A percentile compares a stretch with the other conserved stretches of the same genome.
Evolutionary conservation across 345 rosid genomes (phyloP).

Genomic region (Gossypium anomalum): DNA sequence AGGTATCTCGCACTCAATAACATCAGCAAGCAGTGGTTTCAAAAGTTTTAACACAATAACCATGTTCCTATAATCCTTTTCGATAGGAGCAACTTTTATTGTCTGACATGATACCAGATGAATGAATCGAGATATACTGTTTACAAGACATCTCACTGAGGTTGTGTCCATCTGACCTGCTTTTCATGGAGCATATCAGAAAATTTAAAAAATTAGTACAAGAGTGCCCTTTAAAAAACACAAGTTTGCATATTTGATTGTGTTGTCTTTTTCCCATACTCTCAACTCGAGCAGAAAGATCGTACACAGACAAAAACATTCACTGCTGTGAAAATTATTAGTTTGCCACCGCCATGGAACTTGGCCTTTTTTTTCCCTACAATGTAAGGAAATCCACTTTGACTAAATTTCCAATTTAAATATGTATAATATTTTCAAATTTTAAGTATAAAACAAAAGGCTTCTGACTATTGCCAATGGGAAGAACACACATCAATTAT

Average conservation of each 20-base stretch:
- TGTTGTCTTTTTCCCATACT: not conserved
- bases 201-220: not conserved
- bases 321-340: constrained; percentile 1
- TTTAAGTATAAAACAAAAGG: not conserved
- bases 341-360: not conserved
- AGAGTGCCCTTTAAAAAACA: not conserved
- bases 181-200: constrained; percentile 1
- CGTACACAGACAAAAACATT: not conserved
- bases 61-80: constrained; percentile 51
- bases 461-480: not conserved
- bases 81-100: constrained; percentile 44
- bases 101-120: constrained; percentile 82
- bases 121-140: constrained; percentile 82
- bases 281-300: not conserved
- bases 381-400: not conserved
- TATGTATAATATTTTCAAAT: not conserved
- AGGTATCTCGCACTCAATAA: constrained; percentile 50
- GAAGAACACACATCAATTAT: not conserved
- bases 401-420: not conserved
- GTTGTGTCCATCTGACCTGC: constrained; percentile 66
- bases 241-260: not conserved
- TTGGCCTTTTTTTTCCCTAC: not conserved
- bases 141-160: constrained; percentile 59
- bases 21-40: constrained; percentile 75
- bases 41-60: constrained; percentile 59